Base-by-base conservation (phyloP, 345 rosid genomes). In the Citrus unshiu region DNA sequence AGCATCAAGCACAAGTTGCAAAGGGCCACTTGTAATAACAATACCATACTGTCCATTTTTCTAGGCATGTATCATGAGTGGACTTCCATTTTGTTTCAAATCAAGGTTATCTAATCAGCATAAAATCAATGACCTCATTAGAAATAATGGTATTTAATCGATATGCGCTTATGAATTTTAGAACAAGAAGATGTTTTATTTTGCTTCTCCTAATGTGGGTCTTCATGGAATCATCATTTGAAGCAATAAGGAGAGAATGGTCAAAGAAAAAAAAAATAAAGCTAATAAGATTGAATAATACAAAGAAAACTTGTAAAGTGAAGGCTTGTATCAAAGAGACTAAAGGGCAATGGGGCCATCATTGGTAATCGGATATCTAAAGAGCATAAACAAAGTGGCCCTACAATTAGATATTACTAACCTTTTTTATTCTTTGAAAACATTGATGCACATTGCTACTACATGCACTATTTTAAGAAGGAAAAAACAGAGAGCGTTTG, bases 81-180 rank as follows among this genome's bases (percentile, higher is more conserved):
- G 87, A 85, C 79, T 77, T 84, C 81, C 87, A 85, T 69, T 76
- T 76, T 66, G 79, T 68, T 80, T 80, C 72, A 73, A 83, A 81
- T 87, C 74, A 83, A 75, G 84, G 81, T 70, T 60, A 75, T 78
- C 84, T 84, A 81, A 82, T 84, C 82, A 79, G 77, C 79, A 72
- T 30, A n/a, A 71, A 78, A 73, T 70, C 70, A 60, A 78, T 78
- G 62, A 68, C 39, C 35, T 34, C 14, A 21, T 57, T 27, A 57
- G 40, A 57, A 74, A 74, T 37, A 49, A 85, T 54, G 58, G 22
- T 5, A 18, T 54, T 43, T 43, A 3, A 77, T 57, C 54, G 59
- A 74, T 46, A 13, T 78, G 65, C 74, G 77, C 62, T 57, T 30
- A 68, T 69, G 73, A 68, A 80, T 5, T 59, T 66, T 25, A 79